Conservation (phyloP, 495 filamentous ascomycete species). For the Bacidia gigantensis region DNA sequence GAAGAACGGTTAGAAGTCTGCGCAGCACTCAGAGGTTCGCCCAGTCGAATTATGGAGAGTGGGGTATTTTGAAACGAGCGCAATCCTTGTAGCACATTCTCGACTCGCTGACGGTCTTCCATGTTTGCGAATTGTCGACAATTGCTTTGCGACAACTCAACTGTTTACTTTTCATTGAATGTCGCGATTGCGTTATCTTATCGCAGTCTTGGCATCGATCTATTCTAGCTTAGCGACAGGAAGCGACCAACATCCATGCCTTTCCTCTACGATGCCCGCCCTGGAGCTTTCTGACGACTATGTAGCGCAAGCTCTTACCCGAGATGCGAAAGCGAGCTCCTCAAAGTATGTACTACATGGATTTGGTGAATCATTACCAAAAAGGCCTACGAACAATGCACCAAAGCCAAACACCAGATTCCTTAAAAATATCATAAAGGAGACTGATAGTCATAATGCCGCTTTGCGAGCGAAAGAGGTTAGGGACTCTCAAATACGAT, state of each 20-base stretch:
- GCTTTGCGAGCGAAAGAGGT: constrained; percentile 73
- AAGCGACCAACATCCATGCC: not conserved
- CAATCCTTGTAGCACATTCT: constrained; percentile 13
- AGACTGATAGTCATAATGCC: constrained; percentile 81
- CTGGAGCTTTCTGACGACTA: constrained; percentile 42
- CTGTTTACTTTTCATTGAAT: constrained; percentile 5
- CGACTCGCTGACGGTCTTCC: constrained; percentile 5
- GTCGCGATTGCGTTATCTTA: not conserved
- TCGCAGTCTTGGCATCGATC: not conserved
- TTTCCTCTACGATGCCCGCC: constrained; percentile 14
- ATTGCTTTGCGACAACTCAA: not conserved
- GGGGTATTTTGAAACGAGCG: constrained; percentile 22
- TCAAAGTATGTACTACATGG: constrained; percentile 61
- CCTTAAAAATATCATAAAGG: constrained; percentile 72
- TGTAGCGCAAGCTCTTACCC: constrained; percentile 56
- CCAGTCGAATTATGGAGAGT: constrained; percentile 60
- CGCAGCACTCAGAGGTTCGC: constrained; percentile 52
- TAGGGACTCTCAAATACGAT: constrained; percentile 43
- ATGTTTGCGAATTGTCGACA: constrained; percentile 1
- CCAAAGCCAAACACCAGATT: constrained; percentile 89
- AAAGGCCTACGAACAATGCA: constrained; percentile 51
- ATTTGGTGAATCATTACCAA: constrained; percentile 52
- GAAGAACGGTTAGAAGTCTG: constrained; percentile 45
- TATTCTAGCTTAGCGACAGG: not conserved
- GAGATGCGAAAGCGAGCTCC: constrained; percentile 57